phyloP scores from a whole-genome alignment of 176 grass and related monocot species.

The Bolboschoenus planiculmis region DNA sequence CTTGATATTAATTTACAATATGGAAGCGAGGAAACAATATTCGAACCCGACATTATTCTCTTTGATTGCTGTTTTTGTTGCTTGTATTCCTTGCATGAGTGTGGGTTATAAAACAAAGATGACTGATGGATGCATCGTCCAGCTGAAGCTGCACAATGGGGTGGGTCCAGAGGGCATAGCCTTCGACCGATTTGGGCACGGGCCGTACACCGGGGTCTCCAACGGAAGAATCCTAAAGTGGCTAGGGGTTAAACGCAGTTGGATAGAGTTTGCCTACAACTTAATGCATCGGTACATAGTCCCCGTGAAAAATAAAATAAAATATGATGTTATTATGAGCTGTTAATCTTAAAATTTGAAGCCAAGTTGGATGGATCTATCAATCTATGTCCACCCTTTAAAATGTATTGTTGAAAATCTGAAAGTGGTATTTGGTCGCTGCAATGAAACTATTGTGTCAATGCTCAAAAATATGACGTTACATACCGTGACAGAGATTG shows the following conservation, averaged over 20 bases:
- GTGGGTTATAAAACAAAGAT: conserved; percentile 22
- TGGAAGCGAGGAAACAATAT: no score
- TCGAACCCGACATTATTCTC: not conserved
- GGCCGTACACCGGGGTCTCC: conserved; percentile 37
- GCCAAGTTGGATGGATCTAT: no score
- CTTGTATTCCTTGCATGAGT: not conserved
- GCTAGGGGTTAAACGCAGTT: not conserved
- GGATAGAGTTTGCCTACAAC: conserved; percentile 27
- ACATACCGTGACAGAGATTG: not conserved
- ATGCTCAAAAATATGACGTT: not conserved
- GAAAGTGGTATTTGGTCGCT: not conserved
- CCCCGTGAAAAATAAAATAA: not conserved
- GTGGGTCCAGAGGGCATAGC: conserved; percentile 43
- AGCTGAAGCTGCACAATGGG: conserved; percentile 25
- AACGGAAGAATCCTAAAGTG: conserved; percentile 32
- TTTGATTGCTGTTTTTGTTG: not conserved
- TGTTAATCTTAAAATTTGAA: not conserved
- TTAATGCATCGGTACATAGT: not conserved
- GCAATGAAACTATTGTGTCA: not conserved
- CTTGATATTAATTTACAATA: no score
- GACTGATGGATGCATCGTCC: conserved; percentile 29
- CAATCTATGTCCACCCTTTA: no score
- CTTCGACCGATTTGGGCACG: conserved; percentile 26
- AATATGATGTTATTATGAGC: no score
- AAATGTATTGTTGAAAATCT: no score